Percentiles rank a stretch among this genome's conserved stretches.
Evolutionary conservation across 2,329 filamentous ascomycete species (phyloP).

Genomic region (Fonsecaea multimorphosa): DNA sequence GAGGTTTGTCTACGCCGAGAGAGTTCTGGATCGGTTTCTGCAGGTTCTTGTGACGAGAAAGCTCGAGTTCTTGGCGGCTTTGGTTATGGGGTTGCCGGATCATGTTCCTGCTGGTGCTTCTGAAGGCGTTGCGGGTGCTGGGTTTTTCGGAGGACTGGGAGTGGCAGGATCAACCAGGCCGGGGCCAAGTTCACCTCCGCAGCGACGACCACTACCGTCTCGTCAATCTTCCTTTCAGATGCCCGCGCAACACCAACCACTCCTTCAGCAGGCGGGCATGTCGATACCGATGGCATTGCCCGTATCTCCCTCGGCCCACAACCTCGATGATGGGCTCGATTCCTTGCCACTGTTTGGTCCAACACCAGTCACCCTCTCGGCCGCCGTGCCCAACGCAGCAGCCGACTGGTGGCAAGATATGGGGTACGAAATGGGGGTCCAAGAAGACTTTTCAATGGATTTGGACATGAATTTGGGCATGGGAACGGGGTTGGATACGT

Average conservation of each 20-base stretch:
- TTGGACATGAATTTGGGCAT: conserved; percentile 18
- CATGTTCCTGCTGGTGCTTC: neutral
- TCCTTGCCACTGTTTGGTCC: neutral
- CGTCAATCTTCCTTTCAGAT: conserved; percentile 8
- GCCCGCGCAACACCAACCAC: neutral
- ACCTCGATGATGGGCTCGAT: neutral
- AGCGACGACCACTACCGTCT: neutral
- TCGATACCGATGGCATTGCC: conserved; percentile 3
- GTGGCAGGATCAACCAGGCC: neutral
- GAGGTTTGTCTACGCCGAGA: conserved; percentile 19
- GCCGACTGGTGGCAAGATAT: conserved; percentile 18
- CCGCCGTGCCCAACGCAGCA: neutral
- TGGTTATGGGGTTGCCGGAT: conserved; percentile 8
- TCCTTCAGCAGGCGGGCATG: neutral
- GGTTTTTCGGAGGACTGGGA: conserved; percentile 1
- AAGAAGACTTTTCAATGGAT: conserved; percentile 17
- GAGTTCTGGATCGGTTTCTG: conserved; percentile 16
- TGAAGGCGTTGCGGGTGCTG: neutral
- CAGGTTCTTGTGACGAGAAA: conserved; percentile 16
- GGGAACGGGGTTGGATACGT: neutral
- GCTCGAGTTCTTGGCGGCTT: conserved; percentile 17
- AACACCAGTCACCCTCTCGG: neutral
- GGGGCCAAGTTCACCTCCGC: neutral
- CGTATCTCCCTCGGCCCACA: neutral
- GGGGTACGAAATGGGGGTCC: conserved; percentile 5